Percentiles rank a stretch among this genome's conserved stretches.
phyloP scores from a whole-genome alignment of 768 basidiomycete species.

The Tulasnella sp. region DNA sequence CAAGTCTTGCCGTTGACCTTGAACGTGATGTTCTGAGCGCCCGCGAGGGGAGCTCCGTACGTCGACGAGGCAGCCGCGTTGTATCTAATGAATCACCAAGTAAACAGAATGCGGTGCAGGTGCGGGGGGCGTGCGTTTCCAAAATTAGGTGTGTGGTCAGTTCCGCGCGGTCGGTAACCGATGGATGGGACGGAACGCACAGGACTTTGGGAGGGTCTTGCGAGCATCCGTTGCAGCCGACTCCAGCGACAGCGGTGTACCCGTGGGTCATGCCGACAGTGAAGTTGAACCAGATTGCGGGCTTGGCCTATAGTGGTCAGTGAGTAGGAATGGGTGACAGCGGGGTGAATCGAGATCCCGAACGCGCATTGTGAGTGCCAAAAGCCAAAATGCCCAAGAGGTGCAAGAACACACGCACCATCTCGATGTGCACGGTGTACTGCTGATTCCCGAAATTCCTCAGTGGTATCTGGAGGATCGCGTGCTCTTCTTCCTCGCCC shows the following conservation, averaged over 20 bases:
- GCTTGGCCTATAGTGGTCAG: neutral
- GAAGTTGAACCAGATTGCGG: neutral
- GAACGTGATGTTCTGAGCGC: neutral
- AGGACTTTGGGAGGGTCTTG: neutral
- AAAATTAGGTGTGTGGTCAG: too few species aligned
- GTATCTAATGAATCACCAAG: too few species aligned
- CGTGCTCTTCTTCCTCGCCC: neutral
- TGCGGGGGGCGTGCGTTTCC: too few species aligned
- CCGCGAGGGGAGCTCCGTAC: too few species aligned
- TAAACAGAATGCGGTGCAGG: too few species aligned
- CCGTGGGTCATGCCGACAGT: neutral
- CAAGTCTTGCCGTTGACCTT: neutral
- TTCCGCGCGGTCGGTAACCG: too few species aligned
- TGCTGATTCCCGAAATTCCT: conserved; percentile 21
- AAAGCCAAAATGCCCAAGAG: neutral
- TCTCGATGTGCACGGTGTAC: conserved; percentile 10
- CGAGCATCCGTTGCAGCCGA: neutral
- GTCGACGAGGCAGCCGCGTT: too few species aligned
- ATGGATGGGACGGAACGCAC: neutral
- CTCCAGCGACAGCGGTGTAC: neutral
- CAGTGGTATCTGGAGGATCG: neutral
- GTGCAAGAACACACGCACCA: neutral
- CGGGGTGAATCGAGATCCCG: too few species aligned
- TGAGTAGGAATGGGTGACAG: neutral
- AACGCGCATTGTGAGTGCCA: too few species aligned